Evolutionary conservation across 2,329 filamentous ascomycete genomes (phyloP).

Genomic region (Parastagonospora nodorum): DNA sequence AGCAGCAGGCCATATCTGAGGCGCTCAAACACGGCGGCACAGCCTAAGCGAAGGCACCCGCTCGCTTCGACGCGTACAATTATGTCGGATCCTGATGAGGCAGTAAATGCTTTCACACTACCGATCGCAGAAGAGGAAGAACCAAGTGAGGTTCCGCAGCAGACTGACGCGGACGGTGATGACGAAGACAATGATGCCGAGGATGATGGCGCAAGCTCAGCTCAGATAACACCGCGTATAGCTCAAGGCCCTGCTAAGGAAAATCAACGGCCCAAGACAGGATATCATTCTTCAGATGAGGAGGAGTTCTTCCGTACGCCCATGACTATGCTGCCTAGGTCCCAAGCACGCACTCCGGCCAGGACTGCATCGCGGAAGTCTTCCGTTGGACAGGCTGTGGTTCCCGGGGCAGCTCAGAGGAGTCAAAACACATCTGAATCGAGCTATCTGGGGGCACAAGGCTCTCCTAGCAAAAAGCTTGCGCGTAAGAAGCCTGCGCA

Average conservation of each 20-base stretch:
- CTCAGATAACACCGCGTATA: conserved; percentile 21
- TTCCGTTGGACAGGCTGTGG: neutral
- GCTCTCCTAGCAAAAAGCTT: conserved; percentile 34
- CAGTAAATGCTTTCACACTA: conserved; percentile 34
- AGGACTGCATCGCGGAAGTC: conserved; percentile 19
- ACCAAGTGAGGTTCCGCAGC: conserved; percentile 54
- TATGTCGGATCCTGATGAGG: conserved; percentile 61
- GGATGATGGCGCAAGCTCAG: conserved; percentile 45
- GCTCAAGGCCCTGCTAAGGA: conserved; percentile 31
- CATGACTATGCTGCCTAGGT: conserved; percentile 36
- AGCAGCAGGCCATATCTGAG: conserved; percentile 58
- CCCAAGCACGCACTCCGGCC: conserved; percentile 32
- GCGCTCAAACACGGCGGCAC: conserved; percentile 52
- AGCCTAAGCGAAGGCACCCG: conserved; percentile 50
- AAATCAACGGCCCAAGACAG: conserved; percentile 24
- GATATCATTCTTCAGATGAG: conserved; percentile 46
- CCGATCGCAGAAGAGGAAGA: conserved; percentile 55
- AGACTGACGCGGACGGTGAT: conserved; percentile 85
- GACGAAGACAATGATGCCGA: conserved; percentile 62
- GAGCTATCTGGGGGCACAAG: conserved; percentile 39
- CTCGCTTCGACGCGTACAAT: conserved; percentile 59
- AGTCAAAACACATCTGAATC: conserved; percentile 25
- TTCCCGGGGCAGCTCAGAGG: neutral
- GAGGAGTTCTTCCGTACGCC: conserved; percentile 53
- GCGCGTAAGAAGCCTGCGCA: conserved; percentile 55